Conservation (phyloP, 257 asterid species). For the Fraxinus americana region DNA sequence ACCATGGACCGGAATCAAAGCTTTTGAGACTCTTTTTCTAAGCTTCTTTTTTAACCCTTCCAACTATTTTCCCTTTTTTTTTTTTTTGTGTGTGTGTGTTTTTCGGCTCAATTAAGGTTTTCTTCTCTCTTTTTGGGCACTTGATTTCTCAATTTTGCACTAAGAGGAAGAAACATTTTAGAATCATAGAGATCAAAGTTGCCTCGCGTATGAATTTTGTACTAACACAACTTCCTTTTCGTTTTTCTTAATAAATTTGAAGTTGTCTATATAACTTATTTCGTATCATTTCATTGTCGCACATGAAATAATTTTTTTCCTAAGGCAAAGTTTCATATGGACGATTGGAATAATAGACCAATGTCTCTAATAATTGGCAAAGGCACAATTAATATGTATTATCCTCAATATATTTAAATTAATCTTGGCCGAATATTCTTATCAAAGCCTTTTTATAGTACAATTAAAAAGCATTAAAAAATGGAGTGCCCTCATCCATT, state of each 20-base stretch:
- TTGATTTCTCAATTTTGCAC: slow-evolving; percentile 1
- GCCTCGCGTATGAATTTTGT: not conserved
- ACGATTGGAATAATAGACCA: not conserved
- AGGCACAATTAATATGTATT: too few relatives aligned
- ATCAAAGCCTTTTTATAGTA: too few relatives aligned
- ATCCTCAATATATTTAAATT: too few relatives aligned
- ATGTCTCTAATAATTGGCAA: too few relatives aligned
- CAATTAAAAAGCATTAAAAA: too few relatives aligned
- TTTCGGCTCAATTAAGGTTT: too few relatives aligned
- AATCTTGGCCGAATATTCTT: too few relatives aligned
- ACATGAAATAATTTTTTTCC: not conserved
- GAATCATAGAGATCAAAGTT: not conserved
- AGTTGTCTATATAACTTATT: not conserved
- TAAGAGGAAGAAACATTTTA: not conserved
- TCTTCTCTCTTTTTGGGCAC: not conserved
- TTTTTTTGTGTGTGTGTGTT: too few relatives aligned
- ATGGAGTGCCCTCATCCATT: too few relatives aligned
- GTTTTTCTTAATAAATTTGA: not conserved
- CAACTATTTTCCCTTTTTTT: not conserved
- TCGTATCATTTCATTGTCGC: not conserved
- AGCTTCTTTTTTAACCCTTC: not conserved
- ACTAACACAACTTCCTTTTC: not conserved
- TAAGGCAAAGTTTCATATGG: not conserved
- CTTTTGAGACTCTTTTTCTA: slow-evolving; percentile 59
- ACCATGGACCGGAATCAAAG: slow-evolving; percentile 34